phyloP scores from a whole-genome alignment of 495 filamentous ascomycete species.

The Wilcoxina mikolae region DNA sequence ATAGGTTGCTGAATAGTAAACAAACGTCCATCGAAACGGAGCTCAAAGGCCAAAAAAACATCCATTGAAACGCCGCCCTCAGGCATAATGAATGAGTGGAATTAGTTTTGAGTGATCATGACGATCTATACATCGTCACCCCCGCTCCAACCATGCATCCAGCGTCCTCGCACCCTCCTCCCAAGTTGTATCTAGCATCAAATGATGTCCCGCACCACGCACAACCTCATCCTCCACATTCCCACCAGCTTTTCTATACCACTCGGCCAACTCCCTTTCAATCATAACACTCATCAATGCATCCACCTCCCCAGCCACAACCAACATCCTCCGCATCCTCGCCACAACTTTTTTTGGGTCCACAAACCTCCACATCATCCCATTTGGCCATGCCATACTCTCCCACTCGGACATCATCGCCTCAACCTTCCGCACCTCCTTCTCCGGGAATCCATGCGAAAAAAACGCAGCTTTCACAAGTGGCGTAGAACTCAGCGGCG shows the following conservation, averaged over 20 bases:
- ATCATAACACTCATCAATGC: not conserved
- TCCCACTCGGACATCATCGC: not conserved
- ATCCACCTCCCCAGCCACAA: not conserved
- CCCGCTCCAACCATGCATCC: not conserved
- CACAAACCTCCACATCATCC: not conserved
- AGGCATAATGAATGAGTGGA: too few species aligned
- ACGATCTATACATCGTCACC: too few species aligned
- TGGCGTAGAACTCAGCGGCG: not conserved
- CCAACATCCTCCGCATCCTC: not conserved
- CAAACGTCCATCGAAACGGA: too few species aligned
- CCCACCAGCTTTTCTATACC: not conserved
- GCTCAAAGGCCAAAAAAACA: too few species aligned
- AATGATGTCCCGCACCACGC: not conserved
- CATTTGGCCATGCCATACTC: not conserved
- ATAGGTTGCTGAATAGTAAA: too few species aligned
- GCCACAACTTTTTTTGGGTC: not conserved
- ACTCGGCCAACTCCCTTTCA: not conserved
- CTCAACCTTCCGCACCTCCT: not conserved
- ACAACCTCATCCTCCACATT: not conserved
- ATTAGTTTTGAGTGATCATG: too few species aligned
- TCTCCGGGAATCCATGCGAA: not conserved
- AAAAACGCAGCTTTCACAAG: not conserved
- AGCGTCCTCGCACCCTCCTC: not conserved
- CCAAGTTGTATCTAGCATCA: not conserved
- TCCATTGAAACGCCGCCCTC: too few species aligned